Base-by-base conservation (phyloP, 2,329 filamentous ascomycete species). In the Aspergillus tamarii region DNA sequence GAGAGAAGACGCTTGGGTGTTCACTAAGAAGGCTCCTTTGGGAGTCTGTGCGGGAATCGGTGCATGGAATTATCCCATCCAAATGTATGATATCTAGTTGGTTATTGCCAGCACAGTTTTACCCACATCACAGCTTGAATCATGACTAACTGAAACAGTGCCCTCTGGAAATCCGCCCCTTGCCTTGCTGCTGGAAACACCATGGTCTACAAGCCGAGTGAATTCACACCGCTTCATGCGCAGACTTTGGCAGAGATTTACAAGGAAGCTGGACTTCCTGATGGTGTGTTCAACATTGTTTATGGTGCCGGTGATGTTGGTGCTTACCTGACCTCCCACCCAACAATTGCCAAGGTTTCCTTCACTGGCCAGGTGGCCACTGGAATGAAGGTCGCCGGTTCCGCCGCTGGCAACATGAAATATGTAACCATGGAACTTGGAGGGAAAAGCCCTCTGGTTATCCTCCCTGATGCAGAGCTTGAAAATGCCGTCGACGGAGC, bases 351-450 rank as follows among this genome's bases (percentile, higher is more conserved):
- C 65, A 96, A 96, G 80, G 92, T 96, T 71, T 93, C 90, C 74
- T 96, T 96, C 81, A 96, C 93, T 0, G 93, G 93, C 21, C 92
- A 96, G 75, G 92, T 96, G 30, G 85, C 87, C 64, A 96, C 93
- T 0, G 93, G 93, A 16, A 87, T 87, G 78, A 94, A 92, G 76
- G 93, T 97, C 11, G 92, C 93, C 11, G 87, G 86, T 50, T 83
- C 89, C 41, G 93, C 93, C 3, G 89, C 91, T 1, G 87, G 87
- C 36, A 87, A 87, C 70, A 93, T 96, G 90, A 96, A 96, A 80
- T 93, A 93, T 74, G 89, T 95, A 56, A 96, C 93, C 23, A 94
- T 96, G 91, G 93, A 97, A 80, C 85, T 96, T 0, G 93, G 93
- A 60, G 93, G 93, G 57, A 96, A 96, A 81, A 93, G 89, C 64